Conservation (phyloP, 2,329 filamentous ascomycete species). For the Cadophora sp. region DNA sequence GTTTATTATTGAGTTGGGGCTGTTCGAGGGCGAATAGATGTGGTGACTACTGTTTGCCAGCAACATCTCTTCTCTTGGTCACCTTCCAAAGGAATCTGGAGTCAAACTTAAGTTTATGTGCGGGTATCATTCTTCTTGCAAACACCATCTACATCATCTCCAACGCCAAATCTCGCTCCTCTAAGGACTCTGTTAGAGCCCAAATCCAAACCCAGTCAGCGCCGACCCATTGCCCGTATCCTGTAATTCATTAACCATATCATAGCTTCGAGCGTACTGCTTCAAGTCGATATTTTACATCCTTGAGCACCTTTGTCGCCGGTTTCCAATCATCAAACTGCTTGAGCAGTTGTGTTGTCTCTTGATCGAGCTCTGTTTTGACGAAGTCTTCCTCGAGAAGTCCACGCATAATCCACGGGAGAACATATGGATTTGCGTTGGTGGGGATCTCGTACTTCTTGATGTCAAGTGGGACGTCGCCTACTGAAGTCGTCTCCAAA, state of each 20-base stretch:
- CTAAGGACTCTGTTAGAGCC: slow-evolving; percentile 1
- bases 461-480: slow-evolving; percentile 56
- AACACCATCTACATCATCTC: slow-evolving; percentile 19
- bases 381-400: slow-evolving; percentile 92
- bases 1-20: not conserved
- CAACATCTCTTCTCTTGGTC: no score
- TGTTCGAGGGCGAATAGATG: no score
- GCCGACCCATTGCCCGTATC: slow-evolving; percentile 14
- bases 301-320: slow-evolving; percentile 86
- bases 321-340: slow-evolving; percentile 97
- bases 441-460: slow-evolving; percentile 56
- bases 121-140: slow-evolving; percentile 25
- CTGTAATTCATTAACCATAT: slow-evolving; percentile 17
- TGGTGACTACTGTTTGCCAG: no score
- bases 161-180: slow-evolving; percentile 21
- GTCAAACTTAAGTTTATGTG: slow-evolving; percentile 9
- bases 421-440: slow-evolving; percentile 80
- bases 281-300: slow-evolving; percentile 94
- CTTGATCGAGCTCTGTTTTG: slow-evolving; percentile 76
- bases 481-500: slow-evolving; percentile 71
- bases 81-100: not conserved
- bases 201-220: not conserved
- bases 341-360: slow-evolving; percentile 79
- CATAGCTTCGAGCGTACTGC: slow-evolving; percentile 83
- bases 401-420: slow-evolving; percentile 96